Conservation (phyloP, 1,284 basidiomycete genomes). For the Bondarzewia mesenterica region DNA sequence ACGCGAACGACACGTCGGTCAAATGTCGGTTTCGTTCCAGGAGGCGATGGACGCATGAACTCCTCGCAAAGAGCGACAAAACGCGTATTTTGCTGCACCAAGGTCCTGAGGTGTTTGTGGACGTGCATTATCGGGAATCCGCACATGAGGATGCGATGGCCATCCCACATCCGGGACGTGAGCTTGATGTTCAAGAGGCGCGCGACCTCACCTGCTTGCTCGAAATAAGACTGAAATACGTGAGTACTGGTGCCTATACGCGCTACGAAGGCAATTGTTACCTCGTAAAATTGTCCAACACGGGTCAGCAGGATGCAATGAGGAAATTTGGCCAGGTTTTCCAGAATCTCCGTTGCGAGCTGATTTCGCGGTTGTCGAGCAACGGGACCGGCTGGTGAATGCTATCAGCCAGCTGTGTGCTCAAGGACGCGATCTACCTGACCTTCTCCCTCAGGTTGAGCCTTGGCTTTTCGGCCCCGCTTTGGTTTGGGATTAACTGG, state of each 20-base stretch:
- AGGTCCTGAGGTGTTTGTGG: conserved; percentile 78
- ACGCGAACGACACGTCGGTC: conserved; percentile 78
- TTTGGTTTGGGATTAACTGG: background rate
- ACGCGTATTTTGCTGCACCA: conserved; percentile 75
- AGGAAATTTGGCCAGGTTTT: conserved; percentile 72
- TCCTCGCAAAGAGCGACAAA: conserved; percentile 93
- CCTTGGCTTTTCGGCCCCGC: background rate
- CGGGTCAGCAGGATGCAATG: conserved; percentile 86
- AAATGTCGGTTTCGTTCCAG: conserved; percentile 47
- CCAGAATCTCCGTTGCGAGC: conserved; percentile 62
- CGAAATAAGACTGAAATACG: conserved; percentile 81
- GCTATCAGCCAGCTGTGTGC: too few relatives aligned
- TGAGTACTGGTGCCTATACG: background rate
- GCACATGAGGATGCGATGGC: conserved; percentile 67
- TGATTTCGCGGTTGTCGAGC: conserved; percentile 32
- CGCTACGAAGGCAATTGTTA: conserved; percentile 20
- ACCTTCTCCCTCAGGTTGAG: background rate
- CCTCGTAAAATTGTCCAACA: conserved; percentile 94
- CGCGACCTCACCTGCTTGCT: conserved; percentile 78
- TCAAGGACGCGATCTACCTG: background rate
- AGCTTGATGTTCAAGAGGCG: conserved; percentile 76
- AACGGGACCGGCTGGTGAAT: background rate
- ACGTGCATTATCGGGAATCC: conserved; percentile 86
- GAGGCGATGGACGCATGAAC: conserved; percentile 41
- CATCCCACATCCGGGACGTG: conserved; percentile 66